Evolutionary conservation across 768 basidiomycete genomes (phyloP), one percentile per base, ranked within the genome.

Genomic region (Lepiota brunneoincarnata): DNA sequence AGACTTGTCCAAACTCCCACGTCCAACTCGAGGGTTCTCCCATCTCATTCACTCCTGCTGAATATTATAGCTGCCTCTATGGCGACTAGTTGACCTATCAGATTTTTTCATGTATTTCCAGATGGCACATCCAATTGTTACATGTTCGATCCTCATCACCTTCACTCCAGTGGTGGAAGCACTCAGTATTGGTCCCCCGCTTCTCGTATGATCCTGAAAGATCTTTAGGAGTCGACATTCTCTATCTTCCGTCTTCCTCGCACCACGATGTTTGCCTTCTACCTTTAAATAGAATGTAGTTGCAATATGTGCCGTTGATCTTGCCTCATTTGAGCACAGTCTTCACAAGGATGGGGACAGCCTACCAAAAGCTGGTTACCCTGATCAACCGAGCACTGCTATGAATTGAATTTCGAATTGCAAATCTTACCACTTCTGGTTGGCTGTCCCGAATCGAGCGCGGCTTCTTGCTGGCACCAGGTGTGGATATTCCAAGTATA

Each of bases 31-130:
- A 47, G 34, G 26, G 17, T 10, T 34, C 45, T 18, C 52, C 46
- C 43, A 38, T 14, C 35, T 18, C 35, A 20, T 17, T 26, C 42
- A 2, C n/a, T 10, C 12, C n/a, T 47, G 43, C 31, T 54, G 15
- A 36, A 24, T 46, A 38, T 12, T 54, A 36, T 38, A 54, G 20
- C 39, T 12, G 43, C 52, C 36, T 24, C 43, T 46, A 23, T 46
- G 44, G 37, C 26, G 52, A 53, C 36, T 41, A 7, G 43, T 12
- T 39, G 39, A 17, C 20, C 10, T 11, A 35, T 34, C 20, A 28
- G 6, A 11, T 1, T 45, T 54, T 39, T 20, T 11, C 21, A 23
- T 54, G 52, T 54, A 54, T 26, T 36, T 39, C 17, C 23, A 31
- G 7, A 31, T 31, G 7, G 6, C 3, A 3, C 7, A 31, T 31